These are phyloP conservation scores for Lentinus polychrous DNA, from an alignment of 1,284 basidiomycete species.

Conservation along the genomic window DNA sequence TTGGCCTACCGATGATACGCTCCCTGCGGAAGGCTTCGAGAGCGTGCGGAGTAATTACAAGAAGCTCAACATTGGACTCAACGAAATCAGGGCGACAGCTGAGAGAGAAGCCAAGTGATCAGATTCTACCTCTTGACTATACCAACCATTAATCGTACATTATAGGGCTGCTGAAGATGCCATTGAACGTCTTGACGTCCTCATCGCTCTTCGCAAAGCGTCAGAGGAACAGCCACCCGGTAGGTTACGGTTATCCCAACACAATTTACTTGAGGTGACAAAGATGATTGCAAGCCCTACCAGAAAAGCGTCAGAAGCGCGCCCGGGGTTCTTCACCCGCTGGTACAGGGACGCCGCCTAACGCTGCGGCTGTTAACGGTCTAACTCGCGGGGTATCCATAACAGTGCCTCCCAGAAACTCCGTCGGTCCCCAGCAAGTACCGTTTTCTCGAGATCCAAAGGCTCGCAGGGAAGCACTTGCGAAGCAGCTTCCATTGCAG, in stretches of 20 bases:
- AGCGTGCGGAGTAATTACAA: constrained; percentile 54
- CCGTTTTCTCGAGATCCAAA: constrained; percentile 63
- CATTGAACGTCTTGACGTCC: constrained; percentile 57
- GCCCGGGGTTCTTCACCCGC: constrained; percentile 60
- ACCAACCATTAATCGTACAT: constrained; percentile 9
- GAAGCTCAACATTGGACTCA: constrained; percentile 53
- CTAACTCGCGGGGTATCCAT: constrained; percentile 40
- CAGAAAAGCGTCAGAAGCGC: constrained; percentile 72
- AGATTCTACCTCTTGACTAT: not conserved
- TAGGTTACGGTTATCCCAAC: constrained; percentile 19
- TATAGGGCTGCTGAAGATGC: constrained; percentile 62
- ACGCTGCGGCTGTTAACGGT: constrained; percentile 27
- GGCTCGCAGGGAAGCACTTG: constrained; percentile 50
- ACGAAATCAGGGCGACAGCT: constrained; percentile 51
- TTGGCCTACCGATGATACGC: constrained; percentile 65
- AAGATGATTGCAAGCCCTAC: not conserved
- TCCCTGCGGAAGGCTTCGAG: constrained; percentile 61
- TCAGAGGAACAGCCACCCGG: constrained; percentile 55
- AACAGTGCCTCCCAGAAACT: constrained; percentile 46
- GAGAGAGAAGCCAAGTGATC: constrained; percentile 58
- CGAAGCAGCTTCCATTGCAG: constrained; percentile 58
- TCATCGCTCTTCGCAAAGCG: constrained; percentile 66
- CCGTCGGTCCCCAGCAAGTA: constrained; percentile 47
- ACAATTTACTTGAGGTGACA: not conserved
- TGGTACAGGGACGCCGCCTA: constrained; percentile 32